phyloP scores from a whole-genome alignment of 1,139 yeast species.

The Diutina ranongensis region DNA sequence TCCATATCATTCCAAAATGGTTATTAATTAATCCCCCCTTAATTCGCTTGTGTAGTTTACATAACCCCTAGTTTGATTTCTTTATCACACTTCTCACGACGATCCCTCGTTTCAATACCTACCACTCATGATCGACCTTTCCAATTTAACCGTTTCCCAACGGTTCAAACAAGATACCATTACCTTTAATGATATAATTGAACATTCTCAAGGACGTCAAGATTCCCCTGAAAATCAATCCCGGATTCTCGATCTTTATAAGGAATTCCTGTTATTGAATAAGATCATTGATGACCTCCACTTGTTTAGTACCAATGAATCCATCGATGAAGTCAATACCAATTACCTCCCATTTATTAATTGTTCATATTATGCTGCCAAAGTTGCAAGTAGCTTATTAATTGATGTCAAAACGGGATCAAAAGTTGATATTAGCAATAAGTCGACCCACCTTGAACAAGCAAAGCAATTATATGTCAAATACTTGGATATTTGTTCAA shows the following conservation, averaged over 20 bases:
- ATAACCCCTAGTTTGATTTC: no score
- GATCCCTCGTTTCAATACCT: no score
- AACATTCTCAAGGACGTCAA: background rate
- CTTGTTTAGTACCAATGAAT: constrained; percentile 52
- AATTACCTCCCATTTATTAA: constrained; percentile 42
- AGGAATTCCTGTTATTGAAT: background rate
- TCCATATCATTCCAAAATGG: no score
- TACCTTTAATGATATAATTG: background rate
- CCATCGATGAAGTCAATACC: constrained; percentile 44
- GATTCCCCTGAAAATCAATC: constrained; percentile 1
- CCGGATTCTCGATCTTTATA: background rate
- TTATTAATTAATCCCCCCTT: no score
- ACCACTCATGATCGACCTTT: background rate
- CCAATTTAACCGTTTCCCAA: constrained; percentile 1
- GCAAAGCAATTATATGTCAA: constrained; percentile 32
- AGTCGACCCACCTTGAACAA: constrained; percentile 22
- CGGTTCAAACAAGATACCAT: constrained; percentile 1
- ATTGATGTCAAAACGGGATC: constrained; percentile 6
- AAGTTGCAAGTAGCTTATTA: constrained; percentile 10
- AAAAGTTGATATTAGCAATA: constrained; percentile 5
- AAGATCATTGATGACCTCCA: constrained; percentile 4
- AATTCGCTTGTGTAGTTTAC: no score
- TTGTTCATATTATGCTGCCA: constrained; percentile 41
- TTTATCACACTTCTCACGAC: no score
- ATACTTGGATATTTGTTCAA: constrained; percentile 28